A percentile compares a stretch with the other conserved stretches of the same genome.
These are phyloP conservation scores for Phialemoniopsis sp. DNA, from an alignment of 2,329 filamentous ascomycete species.

Conservation along the genomic window DNA sequence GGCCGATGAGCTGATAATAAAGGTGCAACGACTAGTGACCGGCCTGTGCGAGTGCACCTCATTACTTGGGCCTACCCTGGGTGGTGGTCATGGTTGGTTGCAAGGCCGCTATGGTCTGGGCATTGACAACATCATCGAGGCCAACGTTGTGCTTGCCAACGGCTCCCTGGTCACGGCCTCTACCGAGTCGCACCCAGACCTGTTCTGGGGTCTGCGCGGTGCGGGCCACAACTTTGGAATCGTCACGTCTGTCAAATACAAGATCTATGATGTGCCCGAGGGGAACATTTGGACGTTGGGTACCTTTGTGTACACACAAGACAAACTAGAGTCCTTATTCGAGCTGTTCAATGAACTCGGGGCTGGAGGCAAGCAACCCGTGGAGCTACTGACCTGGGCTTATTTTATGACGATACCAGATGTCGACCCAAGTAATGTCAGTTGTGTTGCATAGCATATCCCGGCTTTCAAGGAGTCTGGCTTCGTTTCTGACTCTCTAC, in stretches of 20 bases:
- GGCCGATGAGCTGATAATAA: too few species aligned
- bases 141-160: slow-evolving; percentile 31
- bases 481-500: too few species aligned
- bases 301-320: slow-evolving; percentile 15
- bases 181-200: slow-evolving; percentile 26
- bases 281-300: slow-evolving; percentile 21
- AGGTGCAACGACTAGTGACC: too few species aligned
- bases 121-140: slow-evolving; percentile 33
- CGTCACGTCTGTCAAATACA: slow-evolving; percentile 31
- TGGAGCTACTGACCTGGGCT: too few species aligned
- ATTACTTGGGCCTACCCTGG: slow-evolving; percentile 54
- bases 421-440: too few species aligned
- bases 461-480: too few species aligned
- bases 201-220: slow-evolving; percentile 36
- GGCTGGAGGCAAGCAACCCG: too few species aligned
- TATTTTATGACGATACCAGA: too few species aligned
- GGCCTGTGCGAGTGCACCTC: slow-evolving; percentile 19
- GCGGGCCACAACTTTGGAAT: slow-evolving; percentile 38
- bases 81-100: slow-evolving; percentile 56
- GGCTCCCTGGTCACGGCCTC: slow-evolving; percentile 32
- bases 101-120: slow-evolving; percentile 48
- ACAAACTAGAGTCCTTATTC: slow-evolving; percentile 12
- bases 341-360: too few species aligned
- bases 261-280: slow-evolving; percentile 18
- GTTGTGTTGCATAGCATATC: too few species aligned